phyloP scores from a whole-genome alignment of 352 stramenopile species.

The Phytophthora ohioensis region DNA sequence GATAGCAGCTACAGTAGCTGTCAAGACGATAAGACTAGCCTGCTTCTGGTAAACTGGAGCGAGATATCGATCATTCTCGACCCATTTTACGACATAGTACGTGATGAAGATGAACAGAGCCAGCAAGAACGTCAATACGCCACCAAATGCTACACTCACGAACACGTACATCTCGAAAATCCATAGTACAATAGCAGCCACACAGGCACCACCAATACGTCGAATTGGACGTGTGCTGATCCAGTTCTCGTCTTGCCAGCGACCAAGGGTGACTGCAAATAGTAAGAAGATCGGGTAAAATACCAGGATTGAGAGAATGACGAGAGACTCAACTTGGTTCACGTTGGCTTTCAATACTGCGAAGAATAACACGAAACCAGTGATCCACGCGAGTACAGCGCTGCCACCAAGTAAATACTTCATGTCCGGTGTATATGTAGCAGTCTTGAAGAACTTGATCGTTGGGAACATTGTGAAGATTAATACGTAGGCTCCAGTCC shows the following conservation, averaged over 20 bases:
- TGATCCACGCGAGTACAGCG: constrained; percentile 72
- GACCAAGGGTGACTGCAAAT: constrained; percentile 72
- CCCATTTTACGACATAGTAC: constrained; percentile 85
- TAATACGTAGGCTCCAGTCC: constrained; percentile 64
- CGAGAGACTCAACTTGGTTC: constrained; percentile 78
- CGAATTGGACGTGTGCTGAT: constrained; percentile 57
- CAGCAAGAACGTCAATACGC: constrained; percentile 64
- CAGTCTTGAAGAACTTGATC: constrained; percentile 85
- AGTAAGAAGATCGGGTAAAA: constrained; percentile 87
- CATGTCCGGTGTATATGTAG: constrained; percentile 65
- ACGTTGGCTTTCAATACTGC: constrained; percentile 61
- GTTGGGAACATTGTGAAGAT: constrained; percentile 79
- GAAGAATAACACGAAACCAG: constrained; percentile 79
- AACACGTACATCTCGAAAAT: constrained; percentile 87
- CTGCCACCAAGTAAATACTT: constrained; percentile 57
- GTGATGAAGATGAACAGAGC: constrained; percentile 75
- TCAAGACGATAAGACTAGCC: constrained; percentile 54
- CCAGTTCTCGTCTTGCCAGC: constrained; percentile 85
- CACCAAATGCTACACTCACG: constrained; percentile 58
- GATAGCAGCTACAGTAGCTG: constrained; percentile 49
- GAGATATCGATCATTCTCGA: constrained; percentile 87
- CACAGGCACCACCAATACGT: constrained; percentile 29
- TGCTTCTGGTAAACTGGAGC: constrained; percentile 64
- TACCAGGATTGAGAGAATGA: constrained; percentile 76
- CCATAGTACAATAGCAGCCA: constrained; percentile 60